phyloP scores from a whole-genome alignment of 805 yeast species.

The Pichia cabralensis region DNA sequence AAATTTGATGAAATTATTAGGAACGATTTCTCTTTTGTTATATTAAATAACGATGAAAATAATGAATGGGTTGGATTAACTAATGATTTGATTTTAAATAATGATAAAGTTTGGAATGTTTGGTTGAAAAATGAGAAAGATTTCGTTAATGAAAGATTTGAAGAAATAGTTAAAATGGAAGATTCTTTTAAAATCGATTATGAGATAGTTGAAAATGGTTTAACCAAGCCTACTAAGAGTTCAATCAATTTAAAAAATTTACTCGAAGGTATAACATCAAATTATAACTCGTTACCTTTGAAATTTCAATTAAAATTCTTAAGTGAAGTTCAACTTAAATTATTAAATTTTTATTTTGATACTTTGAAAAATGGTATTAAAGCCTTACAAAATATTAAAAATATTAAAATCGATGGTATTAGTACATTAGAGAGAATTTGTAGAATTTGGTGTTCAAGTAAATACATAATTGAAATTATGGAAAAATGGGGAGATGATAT shows the following conservation, averaged over 20 bases:
- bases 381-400: slow-evolving; percentile 30
- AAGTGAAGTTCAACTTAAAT: slow-evolving; percentile 44
- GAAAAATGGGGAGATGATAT: slow-evolving; percentile 33
- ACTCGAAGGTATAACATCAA: slow-evolving; percentile 45
- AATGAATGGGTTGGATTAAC: slow-evolving; percentile 22
- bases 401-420: slow-evolving; percentile 13
- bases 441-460: slow-evolving; percentile 29
- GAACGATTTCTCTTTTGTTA: slow-evolving; percentile 27
- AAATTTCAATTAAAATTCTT: slow-evolving; percentile 47
- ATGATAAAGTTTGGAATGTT: slow-evolving; percentile 24
- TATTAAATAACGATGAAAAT: slow-evolving; percentile 11
- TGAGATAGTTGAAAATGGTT: slow-evolving; percentile 35
- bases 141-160: slow-evolving; percentile 41
- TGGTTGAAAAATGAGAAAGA: slow-evolving; percentile 49
- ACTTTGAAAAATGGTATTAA: slow-evolving; percentile 32
- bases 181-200: slow-evolving; percentile 50
- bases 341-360: slow-evolving; percentile 43
- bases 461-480: slow-evolving; percentile 30
- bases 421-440: slow-evolving; percentile 30
- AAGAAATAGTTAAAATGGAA: slow-evolving; percentile 37
- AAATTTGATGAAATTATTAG: slow-evolving; percentile 45
- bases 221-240: slow-evolving; percentile 53
- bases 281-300: slow-evolving; percentile 41
- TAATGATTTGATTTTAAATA: slow-evolving; percentile 19
- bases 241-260: slow-evolving; percentile 48